These are phyloP conservation scores for Claviceps digitariae DNA, from an alignment of 2,329 filamentous ascomycete genomes.

Conservation along the genomic window DNA sequence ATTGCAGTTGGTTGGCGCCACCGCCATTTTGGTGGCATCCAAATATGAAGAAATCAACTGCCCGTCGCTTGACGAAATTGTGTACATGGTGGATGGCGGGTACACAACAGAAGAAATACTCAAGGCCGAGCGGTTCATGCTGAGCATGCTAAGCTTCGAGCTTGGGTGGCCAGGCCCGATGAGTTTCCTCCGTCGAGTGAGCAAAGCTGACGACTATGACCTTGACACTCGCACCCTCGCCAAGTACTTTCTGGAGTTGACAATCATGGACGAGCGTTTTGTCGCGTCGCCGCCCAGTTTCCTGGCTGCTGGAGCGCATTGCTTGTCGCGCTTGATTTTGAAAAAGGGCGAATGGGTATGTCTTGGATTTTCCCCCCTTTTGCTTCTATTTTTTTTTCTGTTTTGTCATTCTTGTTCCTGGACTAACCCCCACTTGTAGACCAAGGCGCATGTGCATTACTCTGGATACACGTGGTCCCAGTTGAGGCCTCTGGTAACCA, in stretches of 20 bases:
- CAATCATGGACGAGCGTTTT: conserved; percentile 96
- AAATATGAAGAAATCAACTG: conserved; percentile 99
- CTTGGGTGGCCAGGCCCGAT: conserved; percentile 97
- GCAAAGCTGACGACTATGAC: conserved; percentile 97
- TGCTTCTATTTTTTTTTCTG: background rate
- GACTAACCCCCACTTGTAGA: conserved; percentile 31
- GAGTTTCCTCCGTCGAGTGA: conserved; percentile 93
- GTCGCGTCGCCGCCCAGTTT: conserved; percentile 85
- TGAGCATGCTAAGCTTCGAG: conserved; percentile 90
- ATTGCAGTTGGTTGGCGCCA: conserved; percentile 89
- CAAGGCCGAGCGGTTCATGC: conserved; percentile 96
- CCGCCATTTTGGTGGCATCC: conserved; percentile 86
- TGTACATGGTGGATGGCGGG: conserved; percentile 94
- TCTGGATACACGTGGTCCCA: conserved; percentile 86
- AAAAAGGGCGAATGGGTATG: conserved; percentile 89
- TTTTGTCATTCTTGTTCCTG: background rate
- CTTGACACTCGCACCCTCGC: conserved; percentile 87
- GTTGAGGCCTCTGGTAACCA: conserved; percentile 60
- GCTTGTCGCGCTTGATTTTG: conserved; percentile 75
- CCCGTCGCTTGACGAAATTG: conserved; percentile 85
- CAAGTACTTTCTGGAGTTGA: conserved; percentile 95
- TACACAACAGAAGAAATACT: conserved; percentile 86
- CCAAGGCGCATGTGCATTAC: conserved; percentile 74
- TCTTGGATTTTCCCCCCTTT: background rate
- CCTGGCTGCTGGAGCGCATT: conserved; percentile 82